A percentile compares a stretch with the other conserved stretches of the same genome.
These are phyloP conservation scores for Athelia sp. DNA, from an alignment of 1,284 basidiomycete species.

Conservation along the genomic window DNA sequence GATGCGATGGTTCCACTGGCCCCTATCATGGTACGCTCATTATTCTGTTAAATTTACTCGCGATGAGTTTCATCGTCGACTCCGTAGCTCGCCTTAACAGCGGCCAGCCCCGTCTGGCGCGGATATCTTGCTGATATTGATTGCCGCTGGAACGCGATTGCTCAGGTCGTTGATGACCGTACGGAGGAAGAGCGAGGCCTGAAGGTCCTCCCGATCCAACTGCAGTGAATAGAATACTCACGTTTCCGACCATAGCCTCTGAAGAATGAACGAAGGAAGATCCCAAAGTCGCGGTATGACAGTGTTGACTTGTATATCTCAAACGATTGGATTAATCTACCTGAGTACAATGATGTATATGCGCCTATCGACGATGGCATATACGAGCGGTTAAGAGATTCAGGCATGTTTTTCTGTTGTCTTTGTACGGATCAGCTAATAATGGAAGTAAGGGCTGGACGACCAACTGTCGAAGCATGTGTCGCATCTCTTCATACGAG, in stretches of 20 bases:
- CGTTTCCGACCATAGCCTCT: conserved; percentile 53
- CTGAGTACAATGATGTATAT: conserved; percentile 89
- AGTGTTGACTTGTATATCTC: conserved; percentile 95
- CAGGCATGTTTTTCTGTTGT: too few species aligned
- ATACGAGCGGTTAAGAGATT: conserved; percentile 60
- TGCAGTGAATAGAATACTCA: too few species aligned
- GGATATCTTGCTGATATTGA: conserved; percentile 96
- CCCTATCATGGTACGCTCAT: not conserved
- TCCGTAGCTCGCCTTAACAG: conserved; percentile 83
- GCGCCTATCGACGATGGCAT: conserved; percentile 79
- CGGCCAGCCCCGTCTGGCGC: conserved; percentile 91
- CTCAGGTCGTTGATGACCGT: conserved; percentile 94
- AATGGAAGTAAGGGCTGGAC: conserved; percentile 71
- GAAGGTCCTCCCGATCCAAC: conserved; percentile 42
- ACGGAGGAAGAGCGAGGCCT: conserved; percentile 92
- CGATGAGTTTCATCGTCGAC: too few species aligned
- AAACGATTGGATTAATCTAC: conserved; percentile 79
- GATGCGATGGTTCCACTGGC: not conserved
- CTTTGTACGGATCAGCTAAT: too few species aligned
- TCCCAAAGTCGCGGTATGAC: conserved; percentile 97
- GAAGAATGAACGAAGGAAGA: conserved; percentile 66
- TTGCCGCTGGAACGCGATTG: conserved; percentile 97
- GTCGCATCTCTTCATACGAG: conserved; percentile 95
- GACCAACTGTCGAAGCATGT: conserved; percentile 87
- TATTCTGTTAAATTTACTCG: too few species aligned